Evolutionary conservation across 768 basidiomycete species (phyloP), one percentile per base, ranked within the genome.

Genomic region (Phlebiopsis flavidoalba): DNA sequence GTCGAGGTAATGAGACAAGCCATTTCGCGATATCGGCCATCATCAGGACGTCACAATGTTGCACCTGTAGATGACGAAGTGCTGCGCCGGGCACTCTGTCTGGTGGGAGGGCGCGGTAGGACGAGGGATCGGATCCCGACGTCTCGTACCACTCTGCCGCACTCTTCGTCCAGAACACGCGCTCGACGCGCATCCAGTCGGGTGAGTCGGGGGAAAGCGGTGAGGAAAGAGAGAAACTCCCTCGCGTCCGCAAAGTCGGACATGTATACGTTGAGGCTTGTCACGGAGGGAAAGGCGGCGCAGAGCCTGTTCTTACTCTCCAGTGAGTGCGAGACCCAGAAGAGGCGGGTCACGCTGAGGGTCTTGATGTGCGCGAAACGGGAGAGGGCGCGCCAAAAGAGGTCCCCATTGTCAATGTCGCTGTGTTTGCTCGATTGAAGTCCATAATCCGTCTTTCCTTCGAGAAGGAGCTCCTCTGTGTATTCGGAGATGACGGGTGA

Each of bases 161-260:
- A 37, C 45, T 62, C 51, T 59, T 52, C 46, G 48, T 22, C 61
- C 61, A 62, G 33, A 58, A 59, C 14, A 62, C 61, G 10, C 61
- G 57, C 35, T 59, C 57, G 33, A 62, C 31, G 36, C 53, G 46
- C 33, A n/a, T n/a, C n/a, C n/a, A 62, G 45, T 26, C 57, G 51
- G 11, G 26, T 19, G 22, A 62, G 57, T 15, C 3, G 19, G 12
- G 61, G 61, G 19, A 62, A 62, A 19, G 61, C 52, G 26, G 61
- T 37, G 14, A 62, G 57, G 57, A 62, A 54, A 52, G 61, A 62
- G n/a, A 62, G 52, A 46, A 62, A 62, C 40, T 62, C 61, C 43
- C 31, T 22, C 12, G 51, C 49, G 52, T 62, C 57, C 14, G 49
- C 57, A 31, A 62, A 62, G 36, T 62, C 61, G 48, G 61, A 62